Percentiles rank a stretch among this genome's conserved stretches.
Evolutionary conservation across 768 basidiomycete genomes (phyloP).

Genomic region (Hypsizygus marmoreus): DNA sequence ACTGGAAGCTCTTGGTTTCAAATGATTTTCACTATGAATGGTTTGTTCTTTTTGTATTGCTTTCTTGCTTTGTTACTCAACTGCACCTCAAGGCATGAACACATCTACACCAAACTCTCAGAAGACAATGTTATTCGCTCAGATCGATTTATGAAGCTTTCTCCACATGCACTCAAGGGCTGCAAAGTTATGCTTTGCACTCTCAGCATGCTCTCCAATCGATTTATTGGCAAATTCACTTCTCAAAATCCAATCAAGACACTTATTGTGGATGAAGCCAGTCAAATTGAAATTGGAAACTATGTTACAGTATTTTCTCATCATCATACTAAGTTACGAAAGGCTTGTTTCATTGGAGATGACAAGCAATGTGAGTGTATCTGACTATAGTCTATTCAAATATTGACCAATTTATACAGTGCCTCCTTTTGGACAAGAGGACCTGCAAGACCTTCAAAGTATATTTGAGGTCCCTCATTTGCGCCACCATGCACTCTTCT

Average conservation of each 20-base stretch:
- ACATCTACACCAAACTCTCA: conserved; percentile 57
- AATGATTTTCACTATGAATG: conserved; percentile 64
- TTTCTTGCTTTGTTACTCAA: conserved; percentile 5
- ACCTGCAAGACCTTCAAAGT: conserved; percentile 63
- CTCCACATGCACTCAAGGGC: conserved; percentile 28
- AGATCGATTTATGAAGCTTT: conserved; percentile 30
- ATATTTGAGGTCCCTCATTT: conserved; percentile 79
- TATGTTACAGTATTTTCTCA: conserved; percentile 45
- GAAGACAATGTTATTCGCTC: conserved; percentile 54
- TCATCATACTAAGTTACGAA: conserved; percentile 42
- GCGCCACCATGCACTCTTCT: conserved; percentile 45
- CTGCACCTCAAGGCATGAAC: conserved; percentile 68
- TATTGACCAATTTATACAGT: conserved; percentile 43
- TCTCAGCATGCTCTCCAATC: conserved; percentile 69
- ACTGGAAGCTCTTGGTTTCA: conserved; percentile 75
- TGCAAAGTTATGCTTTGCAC: conserved; percentile 74
- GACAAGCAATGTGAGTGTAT: conserved; percentile 58
- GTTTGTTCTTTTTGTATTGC: conserved; percentile 35
- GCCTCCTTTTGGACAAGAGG: conserved; percentile 78
- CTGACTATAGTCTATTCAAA: conserved; percentile 14
- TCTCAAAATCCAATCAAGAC: conserved; percentile 43
- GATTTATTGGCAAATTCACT: conserved; percentile 32
- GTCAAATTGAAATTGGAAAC: conserved; percentile 63
- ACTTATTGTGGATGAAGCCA: conserved; percentile 68
- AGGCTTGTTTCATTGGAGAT: conserved; percentile 67